A percentile compares a stretch with the other conserved stretches of the same genome.
These are phyloP conservation scores for Tuber brumale DNA, from an alignment of 495 filamentous ascomycete genomes.

Conservation along the genomic window DNA sequence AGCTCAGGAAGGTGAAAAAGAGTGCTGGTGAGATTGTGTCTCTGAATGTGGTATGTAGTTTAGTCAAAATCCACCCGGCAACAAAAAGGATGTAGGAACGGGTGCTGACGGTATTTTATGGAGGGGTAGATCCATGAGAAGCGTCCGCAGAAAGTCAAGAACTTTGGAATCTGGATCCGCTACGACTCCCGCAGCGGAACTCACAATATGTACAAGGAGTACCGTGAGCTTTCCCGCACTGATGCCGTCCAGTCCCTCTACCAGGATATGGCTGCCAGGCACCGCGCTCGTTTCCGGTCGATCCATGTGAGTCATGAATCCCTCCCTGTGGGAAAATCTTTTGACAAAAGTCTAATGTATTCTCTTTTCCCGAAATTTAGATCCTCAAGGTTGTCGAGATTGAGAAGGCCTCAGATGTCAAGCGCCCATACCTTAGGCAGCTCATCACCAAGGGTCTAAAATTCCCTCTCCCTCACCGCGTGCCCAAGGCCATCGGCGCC, in stretches of 20 bases:
- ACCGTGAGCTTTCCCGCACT: constrained; percentile 92
- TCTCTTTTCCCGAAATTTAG: constrained; percentile 47
- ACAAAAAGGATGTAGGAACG: constrained; percentile 7
- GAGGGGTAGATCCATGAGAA: constrained; percentile 82
- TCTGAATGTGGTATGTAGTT: constrained; percentile 78
- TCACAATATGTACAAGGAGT: constrained; percentile 99
- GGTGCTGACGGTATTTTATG: constrained; percentile 15
- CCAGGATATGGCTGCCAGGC: constrained; percentile 98
- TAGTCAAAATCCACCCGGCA: background rate
- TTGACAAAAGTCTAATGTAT: background rate
- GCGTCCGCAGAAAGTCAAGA: constrained; percentile 98
- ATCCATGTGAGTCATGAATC: constrained; percentile 69
- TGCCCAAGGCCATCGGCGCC: constrained; percentile 67
- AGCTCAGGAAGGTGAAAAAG: constrained; percentile 99
- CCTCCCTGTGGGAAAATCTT: background rate
- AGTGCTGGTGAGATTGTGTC: constrained; percentile 97
- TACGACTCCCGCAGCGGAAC: constrained; percentile 99
- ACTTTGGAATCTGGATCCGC: constrained; percentile 99
- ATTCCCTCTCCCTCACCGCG: constrained; percentile 97
- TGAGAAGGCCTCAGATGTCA: constrained; percentile 83
- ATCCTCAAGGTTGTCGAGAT: constrained; percentile 97
- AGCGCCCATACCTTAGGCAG: constrained; percentile 98
- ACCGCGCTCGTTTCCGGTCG: constrained; percentile 93
- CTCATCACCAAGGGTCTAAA: constrained; percentile 88
- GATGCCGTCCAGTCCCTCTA: constrained; percentile 95